Base-by-base conservation (phyloP, 2,329 filamentous ascomycete species). In the Trichophyton benhamiae region DNA sequence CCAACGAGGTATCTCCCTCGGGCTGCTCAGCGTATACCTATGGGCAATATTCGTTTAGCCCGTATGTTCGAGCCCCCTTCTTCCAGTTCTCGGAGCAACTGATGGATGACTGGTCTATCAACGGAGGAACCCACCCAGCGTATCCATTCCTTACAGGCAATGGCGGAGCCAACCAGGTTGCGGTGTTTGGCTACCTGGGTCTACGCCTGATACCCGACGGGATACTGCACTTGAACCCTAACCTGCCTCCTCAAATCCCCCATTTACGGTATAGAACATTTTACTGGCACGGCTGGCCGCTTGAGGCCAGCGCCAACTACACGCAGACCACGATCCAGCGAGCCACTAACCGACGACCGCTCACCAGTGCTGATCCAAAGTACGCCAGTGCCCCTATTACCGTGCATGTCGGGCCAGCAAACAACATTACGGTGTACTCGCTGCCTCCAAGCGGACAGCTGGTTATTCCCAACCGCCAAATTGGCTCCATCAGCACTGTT, bases 121-220 rank as follows among this genome's bases (percentile, higher is more conserved):
- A 88, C 61, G 86, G 85, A 17, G 83, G 83, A 38, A 85, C 83
- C 0, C 83, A 87, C 63, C 85, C 86, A 0, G 86, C 86, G 0
- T 89, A 81, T 67, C 86, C 86, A 0, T 89, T 89, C 74, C 72
- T 88, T 25, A 89, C 86, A 0, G 86, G 86, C 3, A 83, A 86
- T 67, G 86, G 86, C 20, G 86, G 86, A 60, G 82, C 84, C 13
- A 82, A 87, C 65, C 85, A 87, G 69, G 82, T 88, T 25, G 81
- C 80, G 0, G 77, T 87, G 1, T 87, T 85, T 66, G 86, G 86
- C 0, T 88, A 85, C 68, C 78, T 88, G 0, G 86, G 86, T 1
- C 76, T 87, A 2, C 79, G 84, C 11, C 75, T 86, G 1, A 77
- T 82, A 55, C 77, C 84, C 1, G 82, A 84, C 63, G 77, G 78